Conservation (phyloP, 2,329 filamentous ascomycete genomes). For the Colletotrichum liaoningense region DNA sequence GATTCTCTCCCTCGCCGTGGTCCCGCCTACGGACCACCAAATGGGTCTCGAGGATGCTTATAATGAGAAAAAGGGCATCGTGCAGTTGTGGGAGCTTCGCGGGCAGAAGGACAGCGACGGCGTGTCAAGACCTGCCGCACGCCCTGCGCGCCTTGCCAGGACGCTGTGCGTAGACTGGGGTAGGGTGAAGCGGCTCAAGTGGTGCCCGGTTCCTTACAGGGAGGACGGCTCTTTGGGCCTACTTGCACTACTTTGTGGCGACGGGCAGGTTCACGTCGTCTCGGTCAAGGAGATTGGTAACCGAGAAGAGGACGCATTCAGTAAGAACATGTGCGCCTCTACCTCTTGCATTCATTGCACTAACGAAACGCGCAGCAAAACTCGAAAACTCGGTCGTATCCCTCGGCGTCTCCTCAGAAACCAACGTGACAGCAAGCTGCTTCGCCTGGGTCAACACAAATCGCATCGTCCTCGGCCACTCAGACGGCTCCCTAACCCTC, state of each 20-base stretch:
- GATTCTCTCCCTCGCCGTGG: conserved; percentile 62
- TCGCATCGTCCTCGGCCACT: conserved; percentile 65
- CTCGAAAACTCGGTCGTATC: conserved; percentile 56
- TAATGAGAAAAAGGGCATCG: conserved; percentile 55
- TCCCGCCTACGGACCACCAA: conserved; percentile 63
- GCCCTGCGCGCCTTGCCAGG: conserved; percentile 51
- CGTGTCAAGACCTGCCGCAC: conserved; percentile 47
- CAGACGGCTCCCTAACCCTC: conserved; percentile 65
- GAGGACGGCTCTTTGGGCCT: conserved; percentile 48
- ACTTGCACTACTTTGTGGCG: conserved; percentile 61
- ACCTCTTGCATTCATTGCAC: background rate
- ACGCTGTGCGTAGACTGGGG: conserved; percentile 64
- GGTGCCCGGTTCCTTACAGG: conserved; percentile 60
- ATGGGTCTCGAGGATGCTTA: conserved; percentile 52
- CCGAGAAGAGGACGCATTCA: conserved; percentile 47
- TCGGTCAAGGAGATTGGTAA: conserved; percentile 49
- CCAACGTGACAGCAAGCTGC: conserved; percentile 60
- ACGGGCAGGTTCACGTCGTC: conserved; percentile 63
- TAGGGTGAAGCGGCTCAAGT: conserved; percentile 61
- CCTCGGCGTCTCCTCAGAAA: conserved; percentile 58
- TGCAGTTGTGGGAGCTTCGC: conserved; percentile 65
- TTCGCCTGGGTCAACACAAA: conserved; percentile 68
- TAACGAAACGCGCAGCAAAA: conserved; percentile 53
- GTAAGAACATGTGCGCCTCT: conserved; percentile 46
- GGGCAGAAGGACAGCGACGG: conserved; percentile 44